phyloP scores from a whole-genome alignment of 2,329 filamentous ascomycete genomes.

The Sclerotinia minor region DNA sequence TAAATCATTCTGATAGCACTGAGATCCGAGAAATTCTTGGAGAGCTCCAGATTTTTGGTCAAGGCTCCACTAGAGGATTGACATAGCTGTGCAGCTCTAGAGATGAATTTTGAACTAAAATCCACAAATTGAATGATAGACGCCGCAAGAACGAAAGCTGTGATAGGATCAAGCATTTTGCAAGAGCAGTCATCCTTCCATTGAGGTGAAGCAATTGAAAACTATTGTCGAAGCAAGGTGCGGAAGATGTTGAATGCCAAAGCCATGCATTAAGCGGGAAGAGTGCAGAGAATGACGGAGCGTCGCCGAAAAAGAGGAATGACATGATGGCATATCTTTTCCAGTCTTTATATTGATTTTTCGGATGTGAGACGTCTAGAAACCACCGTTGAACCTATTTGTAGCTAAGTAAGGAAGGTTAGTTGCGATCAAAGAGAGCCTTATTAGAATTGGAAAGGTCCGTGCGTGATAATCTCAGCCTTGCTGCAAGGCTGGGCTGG shows the following conservation, averaged over 20 bases:
- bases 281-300: background rate
- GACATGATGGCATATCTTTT: no score
- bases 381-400: no score
- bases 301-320: no score
- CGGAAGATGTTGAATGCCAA: background rate
- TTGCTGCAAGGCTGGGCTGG: conserved; percentile 20
- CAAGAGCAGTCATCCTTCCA: no score
- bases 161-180: background rate
- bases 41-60: background rate
- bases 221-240: no score
- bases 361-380: no score
- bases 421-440: background rate
- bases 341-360: no score
- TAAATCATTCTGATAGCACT: background rate
- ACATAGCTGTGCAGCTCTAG: background rate
- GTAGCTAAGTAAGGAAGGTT: background rate
- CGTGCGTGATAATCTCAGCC: background rate
- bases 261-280: background rate
- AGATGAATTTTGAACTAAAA: background rate
- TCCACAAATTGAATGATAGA: conserved; percentile 4
- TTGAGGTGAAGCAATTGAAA: no score
- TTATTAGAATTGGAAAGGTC: background rate
- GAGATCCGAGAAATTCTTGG: background rate
- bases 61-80: background rate
- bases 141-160: background rate